Base-by-base conservation (phyloP, 768 basidiomycete species). In the Russula sp. region DNA sequence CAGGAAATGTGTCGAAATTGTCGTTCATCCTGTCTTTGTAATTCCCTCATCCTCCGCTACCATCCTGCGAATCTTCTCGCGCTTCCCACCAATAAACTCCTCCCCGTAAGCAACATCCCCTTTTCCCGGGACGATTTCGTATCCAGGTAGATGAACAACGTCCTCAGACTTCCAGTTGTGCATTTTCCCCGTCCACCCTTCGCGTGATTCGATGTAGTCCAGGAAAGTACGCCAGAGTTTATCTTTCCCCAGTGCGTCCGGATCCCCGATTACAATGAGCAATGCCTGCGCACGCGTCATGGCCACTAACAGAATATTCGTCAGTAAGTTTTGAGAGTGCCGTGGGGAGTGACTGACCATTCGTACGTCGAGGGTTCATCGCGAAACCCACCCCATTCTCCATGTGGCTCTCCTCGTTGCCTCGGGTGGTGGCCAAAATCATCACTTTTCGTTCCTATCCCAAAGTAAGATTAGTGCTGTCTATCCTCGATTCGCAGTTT, bases 261-360 rank as follows among this genome's bases (percentile, higher is more conserved):
- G 83, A 69, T 88, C 82, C 1, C 86, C 87, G 49, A 89, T 73
- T 54, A 88, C 75, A 64, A 87, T 81, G 10, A 89, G 79, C 4
- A 88, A 75, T 0, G 85, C 82, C 71, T 87, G 80, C 0, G 85
- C 85, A 5, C 86, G 83, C 0, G 87, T 89, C 13, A 89, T 73
- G 4, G 86, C 84, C 42, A 88, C 87, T 87, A 58, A 9, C 3
- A 26, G 13, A 28, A 34, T 8, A 40, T 40, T 28, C 22, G 28
- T 60, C n/a, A 32, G 53, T 5, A 10, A 34, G 56, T n/a, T 40
- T 18, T 5, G 9, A 40, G 16, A 24, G 22, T 22, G 49, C 9
- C 8, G 6, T 3, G 4, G 22, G 49, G 34, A 62, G 22, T 1
- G 5, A 54, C 42, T 71, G 5, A 77, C 78, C 79, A 61, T 79